These are phyloP conservation scores for Aspergillus brasiliensis DNA, from an alignment of 2,329 filamentous ascomycete genomes.

Conservation along the genomic window DNA sequence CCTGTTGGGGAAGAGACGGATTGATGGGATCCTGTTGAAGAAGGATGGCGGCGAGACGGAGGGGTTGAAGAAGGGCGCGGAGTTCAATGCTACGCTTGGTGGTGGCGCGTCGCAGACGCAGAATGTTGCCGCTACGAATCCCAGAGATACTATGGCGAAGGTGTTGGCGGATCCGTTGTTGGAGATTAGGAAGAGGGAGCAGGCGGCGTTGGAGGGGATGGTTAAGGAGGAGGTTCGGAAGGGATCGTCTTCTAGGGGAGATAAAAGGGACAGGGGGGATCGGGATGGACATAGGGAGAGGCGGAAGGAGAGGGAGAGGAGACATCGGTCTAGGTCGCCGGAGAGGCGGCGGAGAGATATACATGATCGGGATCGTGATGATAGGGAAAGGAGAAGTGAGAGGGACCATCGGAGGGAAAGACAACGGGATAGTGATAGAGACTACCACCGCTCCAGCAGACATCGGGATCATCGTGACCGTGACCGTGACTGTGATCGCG, in stretches of 20 bases:
- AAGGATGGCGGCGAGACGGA: conserved; percentile 69
- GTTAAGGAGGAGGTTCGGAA: conserved; percentile 48
- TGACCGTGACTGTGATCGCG: conserved; percentile 25
- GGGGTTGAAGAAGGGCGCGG: conserved; percentile 72
- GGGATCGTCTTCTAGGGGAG: conserved; percentile 17
- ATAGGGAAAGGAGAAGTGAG: conserved; percentile 15
- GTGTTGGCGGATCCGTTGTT: conserved; percentile 88
- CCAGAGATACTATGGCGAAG: conserved; percentile 80
- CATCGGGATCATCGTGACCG: conserved; percentile 25
- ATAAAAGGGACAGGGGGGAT: conserved; percentile 20
- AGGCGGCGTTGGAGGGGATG: conserved; percentile 69
- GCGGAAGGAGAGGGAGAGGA: conserved; percentile 28
- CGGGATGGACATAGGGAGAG: conserved; percentile 21
- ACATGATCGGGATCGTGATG: conserved; percentile 17
- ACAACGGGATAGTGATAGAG: conserved; percentile 22
- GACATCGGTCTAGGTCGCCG: conserved; percentile 16
- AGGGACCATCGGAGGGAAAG: conserved; percentile 19
- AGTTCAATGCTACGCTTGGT: conserved; percentile 11
- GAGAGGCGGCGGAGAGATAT: conserved; percentile 13
- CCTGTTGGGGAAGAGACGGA: conserved; percentile 84
- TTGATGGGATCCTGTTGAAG: conserved; percentile 78
- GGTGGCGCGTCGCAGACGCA: conserved; percentile 9
- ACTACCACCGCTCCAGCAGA: conserved; percentile 24
- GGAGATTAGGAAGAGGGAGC: conserved; percentile 90
- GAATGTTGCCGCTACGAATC: conserved; percentile 65